These are phyloP conservation scores for Brassica nigra DNA, from an alignment of 345 rosid species.

Conservation along the genomic window DNA sequence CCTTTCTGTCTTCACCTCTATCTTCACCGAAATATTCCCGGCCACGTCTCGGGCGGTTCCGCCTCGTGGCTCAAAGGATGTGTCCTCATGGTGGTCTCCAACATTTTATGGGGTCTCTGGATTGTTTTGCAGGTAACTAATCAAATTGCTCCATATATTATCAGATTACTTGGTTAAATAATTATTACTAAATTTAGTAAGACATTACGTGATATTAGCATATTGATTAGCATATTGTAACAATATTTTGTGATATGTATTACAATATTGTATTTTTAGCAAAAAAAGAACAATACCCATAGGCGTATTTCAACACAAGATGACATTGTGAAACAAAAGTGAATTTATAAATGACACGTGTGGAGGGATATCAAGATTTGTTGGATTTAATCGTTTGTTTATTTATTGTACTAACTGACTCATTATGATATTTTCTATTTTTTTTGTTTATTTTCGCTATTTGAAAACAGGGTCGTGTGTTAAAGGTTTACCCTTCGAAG, in stretches of 20 bases:
- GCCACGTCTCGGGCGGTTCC: conserved; percentile 46
- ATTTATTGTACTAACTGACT: not conserved
- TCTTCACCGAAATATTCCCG: conserved; percentile 24
- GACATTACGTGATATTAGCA: not conserved
- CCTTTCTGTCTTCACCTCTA: conserved; percentile 45
- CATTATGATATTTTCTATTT: not conserved
- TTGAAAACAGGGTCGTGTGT: conserved; percentile 52
- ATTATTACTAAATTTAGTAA: not conserved
- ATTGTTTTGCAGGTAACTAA: conserved; percentile 73
- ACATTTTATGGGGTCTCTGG: conserved; percentile 77
- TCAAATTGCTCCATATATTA: conserved; percentile 4
- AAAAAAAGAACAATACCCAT: not conserved
- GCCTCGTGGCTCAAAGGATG: conserved; percentile 80
- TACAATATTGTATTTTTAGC: too few relatives aligned
- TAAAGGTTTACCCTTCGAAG: conserved; percentile 77
- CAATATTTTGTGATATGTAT: too few relatives aligned
- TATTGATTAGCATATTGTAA: not conserved
- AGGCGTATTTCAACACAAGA: not conserved
- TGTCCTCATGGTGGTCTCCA: conserved; percentile 78
- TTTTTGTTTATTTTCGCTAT: not conserved
- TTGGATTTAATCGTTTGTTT: not conserved
- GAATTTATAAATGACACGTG: not conserved
- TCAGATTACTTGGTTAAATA: not conserved
- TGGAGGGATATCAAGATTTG: not conserved
- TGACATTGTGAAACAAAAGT: not conserved